Evolutionary conservation across 1,139 yeast genomes (phyloP), one percentile per base, ranked within the genome.

Genomic region (Suzukiozyma palmioleophila): DNA sequence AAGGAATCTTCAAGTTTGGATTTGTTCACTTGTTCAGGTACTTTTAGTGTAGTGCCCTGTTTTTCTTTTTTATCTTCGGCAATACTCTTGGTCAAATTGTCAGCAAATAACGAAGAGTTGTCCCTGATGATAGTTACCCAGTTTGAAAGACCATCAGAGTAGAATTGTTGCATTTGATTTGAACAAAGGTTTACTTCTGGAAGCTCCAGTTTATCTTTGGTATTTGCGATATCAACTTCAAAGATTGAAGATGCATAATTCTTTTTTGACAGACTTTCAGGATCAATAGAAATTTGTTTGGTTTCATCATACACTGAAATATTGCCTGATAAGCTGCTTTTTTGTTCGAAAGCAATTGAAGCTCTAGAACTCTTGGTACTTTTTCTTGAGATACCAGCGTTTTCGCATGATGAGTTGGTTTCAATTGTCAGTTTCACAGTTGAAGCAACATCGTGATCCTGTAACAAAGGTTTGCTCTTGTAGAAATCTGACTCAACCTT

Each of bases 141-240:
- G 43, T 69, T 69, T 6, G 65, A 55, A 39, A 60, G 64, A 1
- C 64, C 64, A 36, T 66, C 72, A 13, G 48, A 49, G 35, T 54
- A 55, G 38, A 59, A 53, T 7, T 37, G 36, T 22, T 33, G 15
- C 14, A 26, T 12, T 16, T 33, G 22, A 10, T 9, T 13, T 3
- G 36, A 21, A 15, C n/a, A 25, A 12, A 24, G 8, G 11, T 33
- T 21, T 10, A 27, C 15, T 18, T 31, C 25, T 11, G 32, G 26
- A n/a, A 29, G 16, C 21, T 27, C 30, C 24, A 33, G 13, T 5
- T 24, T 18, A 26, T 16, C 28, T 3, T 28, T n/a, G 9, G 14
- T 8, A 8, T 32, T 25, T 25, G 26, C 11, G 3, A 25, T 14
- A 15, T 33, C 18, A 4, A 33, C 30, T 13, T 33, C 36, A 12